Percentiles rank a stretch among this genome's conserved stretches.
Conservation (phyloP, 2,329 filamentous ascomycete genomes). For the Cladophialophora psammophila region DNA sequence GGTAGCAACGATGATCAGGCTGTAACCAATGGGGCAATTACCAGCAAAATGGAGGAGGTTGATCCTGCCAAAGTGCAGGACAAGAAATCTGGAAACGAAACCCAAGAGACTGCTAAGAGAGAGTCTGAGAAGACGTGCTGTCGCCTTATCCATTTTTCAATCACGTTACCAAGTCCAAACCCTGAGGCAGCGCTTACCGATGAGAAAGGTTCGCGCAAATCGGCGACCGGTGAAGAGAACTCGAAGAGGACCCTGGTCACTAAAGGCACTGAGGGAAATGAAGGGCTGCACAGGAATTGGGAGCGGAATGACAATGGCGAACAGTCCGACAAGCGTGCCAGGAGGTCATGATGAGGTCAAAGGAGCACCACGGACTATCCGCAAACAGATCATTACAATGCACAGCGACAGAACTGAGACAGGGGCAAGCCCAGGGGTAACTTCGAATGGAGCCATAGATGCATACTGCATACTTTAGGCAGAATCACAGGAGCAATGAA, state of each 20-base stretch:
- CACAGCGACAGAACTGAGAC: conserved; percentile 9
- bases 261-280: neutral
- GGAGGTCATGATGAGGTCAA: conserved; percentile 19
- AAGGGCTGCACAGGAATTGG: neutral
- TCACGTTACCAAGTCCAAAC: conserved; percentile 21
- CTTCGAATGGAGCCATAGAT: neutral
- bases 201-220: neutral
- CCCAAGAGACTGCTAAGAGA: neutral
- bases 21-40: neutral
- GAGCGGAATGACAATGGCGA: conserved; percentile 24
- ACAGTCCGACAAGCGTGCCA: conserved; percentile 31
- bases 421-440: neutral
- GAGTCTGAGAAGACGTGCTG: conserved; percentile 5
- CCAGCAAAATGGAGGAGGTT: neutral
- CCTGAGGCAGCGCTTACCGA: neutral
- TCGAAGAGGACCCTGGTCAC: neutral
- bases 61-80: conserved; percentile 1
- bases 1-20: neutral
- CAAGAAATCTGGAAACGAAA: neutral
- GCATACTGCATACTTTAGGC: neutral
- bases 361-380: neutral
- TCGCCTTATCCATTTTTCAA: conserved; percentile 28
- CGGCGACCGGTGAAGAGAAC: neutral
- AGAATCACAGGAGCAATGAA: neutral
- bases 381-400: neutral